Base-by-base conservation (phyloP, 2,329 filamentous ascomycete species). In the Xylaria polymorpha region DNA sequence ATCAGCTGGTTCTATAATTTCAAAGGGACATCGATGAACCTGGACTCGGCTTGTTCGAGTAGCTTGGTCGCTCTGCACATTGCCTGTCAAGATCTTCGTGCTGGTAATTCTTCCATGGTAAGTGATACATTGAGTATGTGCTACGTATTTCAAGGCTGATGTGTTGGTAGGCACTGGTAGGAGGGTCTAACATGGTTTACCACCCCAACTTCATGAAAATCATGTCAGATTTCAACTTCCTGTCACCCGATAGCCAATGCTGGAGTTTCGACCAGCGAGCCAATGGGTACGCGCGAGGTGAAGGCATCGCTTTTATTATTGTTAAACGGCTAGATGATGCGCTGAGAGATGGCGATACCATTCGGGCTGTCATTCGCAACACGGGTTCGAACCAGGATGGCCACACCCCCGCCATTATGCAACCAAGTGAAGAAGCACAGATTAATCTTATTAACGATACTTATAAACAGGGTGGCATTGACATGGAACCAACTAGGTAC, bases 321-420 rank as follows among this genome's bases (percentile, higher is more conserved):
- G 35, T 22, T 22, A 50, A 37, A 50, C 15, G n/a, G 22, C 41
- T 60, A 15, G 32, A 25, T 48, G 20, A 68, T 25, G 53, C 20
- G 0, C 81, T 84, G 35, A 74, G 78, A 14, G 79, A 29, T 18
- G 32, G 35, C 9, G 12, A 25, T 9, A 48, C 44, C 10, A 25
- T 48, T 18, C 10, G 44, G 2, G 44, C 79, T 14, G 72, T 84
- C 12, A 81, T 85, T 43, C 77, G 81, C 0, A 78, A 78, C 3
- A 81, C 78, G 0, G 77, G 73, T 0, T 69, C 79, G 14, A 84
- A 84, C 67, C 73, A 79, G 22, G 57, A 60, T 22, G 57, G 57
- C 7, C 57, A 43, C 9, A 60, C 57, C 8, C 57, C 15, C 22
- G 43, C 18, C 3, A 37, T 60, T 5, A 50, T 43, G 14, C 57